A percentile compares a stretch with the other conserved stretches of the same genome.
These are phyloP conservation scores for Saturnispora mendoncae DNA, from an alignment of 805 yeast genomes.

Conservation along the genomic window DNA sequence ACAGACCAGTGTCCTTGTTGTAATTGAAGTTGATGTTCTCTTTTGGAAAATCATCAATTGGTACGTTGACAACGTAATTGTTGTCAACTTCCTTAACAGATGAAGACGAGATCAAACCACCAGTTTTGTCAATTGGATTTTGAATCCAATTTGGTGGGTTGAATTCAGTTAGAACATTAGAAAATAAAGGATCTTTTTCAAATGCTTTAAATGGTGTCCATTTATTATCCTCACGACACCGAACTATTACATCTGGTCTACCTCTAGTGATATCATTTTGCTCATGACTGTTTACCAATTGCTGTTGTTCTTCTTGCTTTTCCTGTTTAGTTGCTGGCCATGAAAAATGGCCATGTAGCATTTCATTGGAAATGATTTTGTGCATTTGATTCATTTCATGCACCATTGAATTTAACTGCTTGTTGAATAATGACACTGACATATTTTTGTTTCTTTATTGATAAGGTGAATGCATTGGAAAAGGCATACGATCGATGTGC, in stretches of 20 bases:
- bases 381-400: constrained; percentile 35
- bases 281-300: background rate
- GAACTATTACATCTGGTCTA: constrained; percentile 4
- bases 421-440: constrained; percentile 13
- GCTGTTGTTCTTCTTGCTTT: background rate
- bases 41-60: constrained; percentile 41
- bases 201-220: constrained; percentile 17
- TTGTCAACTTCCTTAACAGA: constrained; percentile 34
- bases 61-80: constrained; percentile 33
- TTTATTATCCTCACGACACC: background rate
- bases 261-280: background rate
- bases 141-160: constrained; percentile 19
- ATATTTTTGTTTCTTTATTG: background rate
- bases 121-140: background rate
- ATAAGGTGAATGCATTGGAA: background rate
- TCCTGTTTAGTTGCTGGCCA: background rate
- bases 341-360: background rate
- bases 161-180: constrained; percentile 28
- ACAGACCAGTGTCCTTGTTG: constrained; percentile 36
- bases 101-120: background rate
- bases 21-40: constrained; percentile 38
- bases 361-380: constrained; percentile 20
- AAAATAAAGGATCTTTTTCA: constrained; percentile 17
- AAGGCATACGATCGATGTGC: too few species aligned
- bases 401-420: constrained; percentile 37